Evolutionary conservation across 257 asterid genomes (phyloP), one percentile per base, ranked within the genome.

Genomic region (Marsdenia floribunda): DNA sequence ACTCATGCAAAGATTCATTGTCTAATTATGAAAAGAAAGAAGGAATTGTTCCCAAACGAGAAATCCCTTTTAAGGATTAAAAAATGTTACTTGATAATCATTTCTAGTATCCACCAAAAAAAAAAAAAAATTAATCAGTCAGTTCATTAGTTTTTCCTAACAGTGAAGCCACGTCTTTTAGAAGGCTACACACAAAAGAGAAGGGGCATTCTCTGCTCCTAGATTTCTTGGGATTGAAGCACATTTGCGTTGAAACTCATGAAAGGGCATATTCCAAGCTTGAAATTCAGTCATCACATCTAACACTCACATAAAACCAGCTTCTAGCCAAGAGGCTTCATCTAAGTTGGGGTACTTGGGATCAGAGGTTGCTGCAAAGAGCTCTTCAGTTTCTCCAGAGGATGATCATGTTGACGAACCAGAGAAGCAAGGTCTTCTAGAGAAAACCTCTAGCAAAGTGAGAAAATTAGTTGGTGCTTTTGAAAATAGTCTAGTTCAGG

Each of bases 381-480:
- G 73, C 47, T 79, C 29, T 46, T 54, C 50, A 37, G 80, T 76
- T 64, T 68, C 82, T 68, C 78, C 78, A 64, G 60, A 57, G 37
- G 81, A 85, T 74, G 86, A 80, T 70, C 72, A 50, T 5, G 37
- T 58, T 75, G 70, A 71, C 67, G 72, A 77, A 52, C 70, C 83
- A 44, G 83, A 53, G 68, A 73, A 77, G 65, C 87, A 77, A 79
- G 80, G 68, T 76, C 79, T 78, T 37, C 49, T 49, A 64, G 66
- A 81, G 77, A 85, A 60, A 85, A 81, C 73, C 82, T 85, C 88
- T 63, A 88, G 93, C 87, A 88, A 71, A 67, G 97, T 93, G 80
- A 86, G 79, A 81, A 93, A 90, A 82, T 87, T 91, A 91, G 88
- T 90, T 71, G 88, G 87, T 82, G 97, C 96, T 72, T 91, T 93